Base-by-base conservation (phyloP, 495 filamentous ascomycete species). In the Penicillium lividum region DNA sequence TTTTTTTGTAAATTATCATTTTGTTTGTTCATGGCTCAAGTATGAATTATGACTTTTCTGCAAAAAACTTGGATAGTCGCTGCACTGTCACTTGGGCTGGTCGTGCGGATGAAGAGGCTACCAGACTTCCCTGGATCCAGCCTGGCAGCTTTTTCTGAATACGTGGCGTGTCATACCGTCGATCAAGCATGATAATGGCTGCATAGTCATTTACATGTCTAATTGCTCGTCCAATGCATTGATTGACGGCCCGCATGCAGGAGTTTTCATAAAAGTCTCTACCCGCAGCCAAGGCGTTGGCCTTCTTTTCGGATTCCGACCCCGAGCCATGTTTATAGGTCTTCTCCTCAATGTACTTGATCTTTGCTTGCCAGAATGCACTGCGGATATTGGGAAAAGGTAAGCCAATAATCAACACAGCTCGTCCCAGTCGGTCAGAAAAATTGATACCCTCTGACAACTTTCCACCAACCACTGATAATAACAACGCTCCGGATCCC, bases 371-470 rank as follows among this genome's bases (percentile, higher is more conserved):
- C 94, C 94, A 98, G 62, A 96, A 89, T 11, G 92, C 86, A 9
- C 88, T 91, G 66, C 89, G 83, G 53, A 90, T 88, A 64, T 98
- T 98, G 5, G 94, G 93, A 68, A 94, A 98, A 2, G 94, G 94
- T 0, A 98, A 77, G 3, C 94, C 94, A 44, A 98, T 84, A 46
- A 98, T 88, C 7, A 96, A 69, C 38, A 98, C 91, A 47, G 89
- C 92, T 40, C 94, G 85, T 4, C 94, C 94, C 10, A 98, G 84
- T 13, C 82, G 80, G 69, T 98, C 94, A 13, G 92, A 92, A 79
- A 98, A 98, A 73, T 98, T 98, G 77, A 98, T 98, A 54, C 94
- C 94, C 74, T 98, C 94, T 53, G 89, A 93, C 73, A 98, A 83
- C 61, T 92, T 94, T 31, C 94, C 94, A 40, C 94, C 93, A 4